Base-by-base conservation (phyloP, 208 protist genomes). In the Naegleria fowleri region DNA sequence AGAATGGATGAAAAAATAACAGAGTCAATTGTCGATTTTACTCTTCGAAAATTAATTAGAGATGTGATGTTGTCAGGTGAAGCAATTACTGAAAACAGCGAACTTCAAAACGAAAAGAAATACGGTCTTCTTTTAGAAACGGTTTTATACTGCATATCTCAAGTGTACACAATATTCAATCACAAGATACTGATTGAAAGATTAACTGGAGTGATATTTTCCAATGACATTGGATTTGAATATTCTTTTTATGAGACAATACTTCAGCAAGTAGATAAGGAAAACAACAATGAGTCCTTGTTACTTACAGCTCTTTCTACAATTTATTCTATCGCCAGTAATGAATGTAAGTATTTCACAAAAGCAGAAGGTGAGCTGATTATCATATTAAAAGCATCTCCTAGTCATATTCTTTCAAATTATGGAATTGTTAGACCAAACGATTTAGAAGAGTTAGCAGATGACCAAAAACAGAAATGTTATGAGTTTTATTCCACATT, bases 1-100 rank as follows among this genome's bases (percentile, higher is more conserved):
- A 7, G 22, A 25, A 25, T 96, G n/a, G 93, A 90, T 91, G 59
- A 91, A 52, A 76, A 91, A 33, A 86, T 95, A 55, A 51, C 79
- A 40, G 92, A 94, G 19, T 92, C 36, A 19, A 58, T 75, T 40
- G 22, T 83, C 4, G 22, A 93, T 36, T 79, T 79, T 11, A 36
- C 67, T 36, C 19, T 79, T 9, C 29, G n/a, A 33, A 29, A 79
- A 79, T 25, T 79, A 36, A 36, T 79, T 36, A 79, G 29, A 13
- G 67, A 79, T 79, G 16, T 29, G 7, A 48, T 48, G 43, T 48
- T 48, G 43, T 67, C 55, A 67, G 22, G 11, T 19, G 22, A 29
- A 19, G 19, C 19, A 29, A 3, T 67, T 29, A 29, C 55, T 22
- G 11, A 29, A 29, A 67, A 29, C 55, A 29, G 19, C 19, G 55